Conservation (phyloP, 192 early-diverging fungal species). For the Coemansia sp. region DNA sequence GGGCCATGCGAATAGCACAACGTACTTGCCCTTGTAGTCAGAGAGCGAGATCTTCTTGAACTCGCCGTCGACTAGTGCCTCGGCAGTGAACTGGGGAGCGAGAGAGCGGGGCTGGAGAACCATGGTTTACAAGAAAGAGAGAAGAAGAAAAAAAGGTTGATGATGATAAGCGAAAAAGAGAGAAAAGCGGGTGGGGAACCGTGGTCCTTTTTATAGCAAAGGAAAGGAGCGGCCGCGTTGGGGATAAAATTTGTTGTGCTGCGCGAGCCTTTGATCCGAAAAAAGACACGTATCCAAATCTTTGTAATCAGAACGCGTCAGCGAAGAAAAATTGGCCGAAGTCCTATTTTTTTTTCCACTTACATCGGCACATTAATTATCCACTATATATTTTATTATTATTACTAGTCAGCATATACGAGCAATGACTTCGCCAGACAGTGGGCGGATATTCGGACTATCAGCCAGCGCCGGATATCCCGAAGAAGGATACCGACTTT, state of each 20-base stretch:
- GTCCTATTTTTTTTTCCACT: not conserved
- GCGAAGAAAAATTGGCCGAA: not conserved
- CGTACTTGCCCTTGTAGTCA: conserved; percentile 72
- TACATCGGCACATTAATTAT: not conserved
- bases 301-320: conserved; percentile 1
- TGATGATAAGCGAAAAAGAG: not conserved
- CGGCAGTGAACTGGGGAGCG: conserved; percentile 69
- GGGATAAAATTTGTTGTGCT: not conserved
- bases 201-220: not conserved
- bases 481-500: conserved; percentile 33
- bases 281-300: not conserved
- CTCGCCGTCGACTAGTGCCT: conserved; percentile 68
- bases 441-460: conserved; percentile 14
- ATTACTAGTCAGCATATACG: no score
- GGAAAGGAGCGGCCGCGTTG: not conserved
- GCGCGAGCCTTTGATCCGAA: not conserved
- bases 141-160: not conserved
- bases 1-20: conserved; percentile 90
- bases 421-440: conserved; percentile 4
- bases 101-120: conserved; percentile 55
- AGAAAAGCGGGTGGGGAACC: not conserved
- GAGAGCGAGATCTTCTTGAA: conserved; percentile 68
- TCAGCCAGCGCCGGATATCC: conserved; percentile 51
- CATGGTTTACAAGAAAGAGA: conserved; percentile 17
- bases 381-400: not conserved